Base-by-base conservation (phyloP, 345 rosid genomes). In the Orychophragmus violaceus region DNA sequence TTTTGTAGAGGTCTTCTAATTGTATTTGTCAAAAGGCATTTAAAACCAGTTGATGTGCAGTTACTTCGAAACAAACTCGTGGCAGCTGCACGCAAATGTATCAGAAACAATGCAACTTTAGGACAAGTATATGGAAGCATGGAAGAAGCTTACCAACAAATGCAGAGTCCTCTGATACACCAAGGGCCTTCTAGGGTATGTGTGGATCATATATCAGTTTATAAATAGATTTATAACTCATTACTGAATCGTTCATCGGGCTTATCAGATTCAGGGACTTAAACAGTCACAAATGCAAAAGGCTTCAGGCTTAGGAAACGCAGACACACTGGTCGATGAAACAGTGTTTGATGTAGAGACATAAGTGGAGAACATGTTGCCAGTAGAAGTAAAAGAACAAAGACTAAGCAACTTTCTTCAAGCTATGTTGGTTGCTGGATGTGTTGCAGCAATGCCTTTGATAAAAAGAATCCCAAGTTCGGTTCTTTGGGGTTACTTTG, bases 401-500 rank as follows among this genome's bases (percentile, higher is more conserved):
- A 82, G 94, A 41, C 77, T 93, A 17, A 90, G 97, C 79, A 93
- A 93, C 80, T 81, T 93, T 76, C 96, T 93, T 74, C 98, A 93
- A 82, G 81, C 96, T 59, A 9, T 68, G 69, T 77, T 90, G 89
- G 97, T 86, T 6, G 94, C 86, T 65, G 90, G 82, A 49, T 90
- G 90, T 56, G 85, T 90, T 29, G 91, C 86, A 48, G 97, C 96
- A 19, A 90, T 93, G 98, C 97, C 98, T 19, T 7, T 84, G 41
- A 82, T 93, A 54, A 87, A 87, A 77, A 82, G 68, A 82, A 93
- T 87, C 74, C 97, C 98, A 54, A 84, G 95, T 41, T 83, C 96
- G 11, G 97, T 92, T 50, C 88, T 92, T 6, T 89, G 97, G 98
- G 97, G 97, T 44, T 93, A 93, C 78, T 93, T 93, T 36, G 96